Base-by-base conservation (phyloP, 176 grass and related monocot genomes). In the Triticum aestivum region DNA sequence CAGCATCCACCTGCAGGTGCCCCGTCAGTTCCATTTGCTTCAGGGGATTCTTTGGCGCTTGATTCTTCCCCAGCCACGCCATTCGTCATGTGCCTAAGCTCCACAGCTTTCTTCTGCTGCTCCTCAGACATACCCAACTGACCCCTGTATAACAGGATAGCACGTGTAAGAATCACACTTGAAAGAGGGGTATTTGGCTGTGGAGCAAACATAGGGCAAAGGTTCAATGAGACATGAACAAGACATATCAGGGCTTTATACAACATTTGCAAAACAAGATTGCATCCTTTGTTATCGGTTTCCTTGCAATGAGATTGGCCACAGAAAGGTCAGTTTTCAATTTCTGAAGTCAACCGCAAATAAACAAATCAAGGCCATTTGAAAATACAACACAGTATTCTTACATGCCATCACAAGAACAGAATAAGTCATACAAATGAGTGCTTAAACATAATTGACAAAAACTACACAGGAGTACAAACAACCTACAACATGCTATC, bases 71-170 rank as follows among this genome's bases (percentile, higher is more conserved):
- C 80, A 42, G 30, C 65, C 69, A 73, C 39, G 9, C 85, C 91
- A 82, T 89, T 86, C 35, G 80, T 47, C 87, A 84, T 86, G 76
- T 24, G 80, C 75, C 86, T 85, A 63, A 88, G 77, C 71, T 94
- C 90, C 38, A 90, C 78, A 73, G 89, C 87, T 84, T 92, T 88
- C 90, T 96, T 99, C 85, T 99, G 97, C 72, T 99, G 77, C 47
- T 99, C 92, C 65, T 85, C 89, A 33, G 97, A 91, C 79, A 99
- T 87, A 42, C 97, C 97, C 79, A 96, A 86, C 82, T 99, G 94
- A 69, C 97, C 97, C 89, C 97, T 99, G 79, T 78, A 78, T 27
- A 17, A 69, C 29, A 56, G 11, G 64, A 47, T 54, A 83, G 14
- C 20, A 87, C 54, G 85, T 26, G 79, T 81, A 59, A 87, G 75